Base-by-base conservation (phyloP, 345 rosid genomes). In the Populus nigra region DNA sequence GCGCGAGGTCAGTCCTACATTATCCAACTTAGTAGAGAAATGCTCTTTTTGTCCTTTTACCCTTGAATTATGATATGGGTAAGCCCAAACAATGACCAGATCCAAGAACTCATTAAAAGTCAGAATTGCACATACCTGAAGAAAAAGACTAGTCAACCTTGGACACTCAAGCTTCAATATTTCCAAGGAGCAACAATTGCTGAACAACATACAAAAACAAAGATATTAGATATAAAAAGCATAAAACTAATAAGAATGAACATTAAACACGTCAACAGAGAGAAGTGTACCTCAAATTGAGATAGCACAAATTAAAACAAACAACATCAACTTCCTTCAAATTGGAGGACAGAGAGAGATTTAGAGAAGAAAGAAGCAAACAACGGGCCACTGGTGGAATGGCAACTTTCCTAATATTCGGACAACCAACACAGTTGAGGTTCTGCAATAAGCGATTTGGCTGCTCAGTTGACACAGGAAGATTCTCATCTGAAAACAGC, bases 391-490 rank as follows among this genome's bases (percentile, higher is more conserved):
- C 82, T 74, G 90, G 89, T 16, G 98, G 98, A 70, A 96, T 92
- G 71, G 77, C 49, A 76, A 94, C 99, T 85, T 94, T 94, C 78
- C 91, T 92, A 77, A 94, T 96, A 87, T 92, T 96, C 39, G 86
- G 89, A 85, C 99, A 96, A 65, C 98, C 95, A 55, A 96, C 97
- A 31, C 98, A 96, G 78, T 88, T 93, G 74, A 96, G 99, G 86
- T 88, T 92, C 82, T 94, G 95, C 82, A 96, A 86, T 79, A 94
- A 83, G n/a, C 95, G 90, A 55, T 89, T 88, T 43, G 90, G 86
- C 74, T 82, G 88, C 81, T 89, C 88, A 53, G 72, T 78, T 36
- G 82, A 80, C 78, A 76, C 89, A 23, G 71, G 77, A n/a, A 67
- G 43, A 70, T 76, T 82, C 79, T 75, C 88, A 29, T 45, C 71